Conservation (phyloP, 371 early-diverging fungal species). For the Mucor saturninus region DNA sequence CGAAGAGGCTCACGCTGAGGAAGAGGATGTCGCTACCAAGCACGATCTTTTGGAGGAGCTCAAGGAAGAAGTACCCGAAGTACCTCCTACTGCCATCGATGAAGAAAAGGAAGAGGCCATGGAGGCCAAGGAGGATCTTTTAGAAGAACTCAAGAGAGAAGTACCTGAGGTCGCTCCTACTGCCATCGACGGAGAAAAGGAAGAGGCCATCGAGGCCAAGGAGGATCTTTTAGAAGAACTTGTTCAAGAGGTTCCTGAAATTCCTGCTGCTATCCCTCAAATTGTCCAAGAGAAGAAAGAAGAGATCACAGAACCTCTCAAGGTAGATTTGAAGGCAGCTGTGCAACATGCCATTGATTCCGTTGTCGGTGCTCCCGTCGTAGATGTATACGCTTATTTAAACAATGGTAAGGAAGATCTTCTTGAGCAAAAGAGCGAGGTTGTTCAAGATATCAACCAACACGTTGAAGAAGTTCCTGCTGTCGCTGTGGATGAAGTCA, state of each 20-base stretch:
- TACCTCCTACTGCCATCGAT: constrained; percentile 13
- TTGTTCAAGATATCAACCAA: constrained; percentile 16
- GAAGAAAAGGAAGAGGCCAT: constrained; percentile 31
- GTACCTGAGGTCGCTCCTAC: constrained; percentile 14
- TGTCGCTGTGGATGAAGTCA: constrained; percentile 21
- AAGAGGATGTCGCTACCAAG: constrained; percentile 9
- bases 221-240: constrained; percentile 21
- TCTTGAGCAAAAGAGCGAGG: constrained; percentile 28
- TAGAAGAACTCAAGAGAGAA: constrained; percentile 18
- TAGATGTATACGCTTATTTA: constrained; percentile 33
- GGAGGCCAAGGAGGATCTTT: constrained; percentile 25
- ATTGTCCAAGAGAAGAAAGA: constrained; percentile 25
- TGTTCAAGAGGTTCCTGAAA: constrained; percentile 19
- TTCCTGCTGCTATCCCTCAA: constrained; percentile 1
- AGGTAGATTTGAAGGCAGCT: constrained; percentile 10
- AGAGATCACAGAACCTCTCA: constrained; percentile 3
- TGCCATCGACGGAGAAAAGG: constrained; percentile 26
- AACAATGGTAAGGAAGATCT: constrained; percentile 14
- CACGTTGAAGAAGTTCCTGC: constrained; percentile 20
- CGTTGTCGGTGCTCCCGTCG: constrained; percentile 27
- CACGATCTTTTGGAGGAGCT: constrained; percentile 13
- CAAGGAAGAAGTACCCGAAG: constrained; percentile 20
- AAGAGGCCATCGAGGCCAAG: constrained; percentile 31
- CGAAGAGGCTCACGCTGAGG: neutral
- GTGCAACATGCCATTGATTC: constrained; percentile 37